Evolutionary conservation across 2,329 filamentous ascomycete species (phyloP).

Genomic region (Nannizzia gypsea): DNA sequence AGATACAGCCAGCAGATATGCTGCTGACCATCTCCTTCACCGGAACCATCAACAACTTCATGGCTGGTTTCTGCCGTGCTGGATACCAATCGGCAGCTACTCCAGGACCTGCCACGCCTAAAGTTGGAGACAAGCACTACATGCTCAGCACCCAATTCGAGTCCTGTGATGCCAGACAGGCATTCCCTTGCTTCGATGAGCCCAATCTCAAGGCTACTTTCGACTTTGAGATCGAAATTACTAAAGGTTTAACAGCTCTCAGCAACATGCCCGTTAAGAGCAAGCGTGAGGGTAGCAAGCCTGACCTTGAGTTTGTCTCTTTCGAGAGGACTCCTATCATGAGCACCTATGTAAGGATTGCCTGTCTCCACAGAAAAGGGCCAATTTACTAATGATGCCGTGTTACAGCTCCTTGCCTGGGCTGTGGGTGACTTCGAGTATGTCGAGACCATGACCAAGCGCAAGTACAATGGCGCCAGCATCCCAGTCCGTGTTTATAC

Average conservation of each 20-base stretch:
- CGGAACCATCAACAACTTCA: conserved; percentile 75
- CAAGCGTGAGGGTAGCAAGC: conserved; percentile 55
- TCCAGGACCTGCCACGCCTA: conserved; percentile 65
- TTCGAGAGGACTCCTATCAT: conserved; percentile 81
- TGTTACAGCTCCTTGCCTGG: conserved; percentile 68
- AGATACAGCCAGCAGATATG: conserved; percentile 56
- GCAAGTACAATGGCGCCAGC: conserved; percentile 80
- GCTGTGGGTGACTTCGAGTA: conserved; percentile 96
- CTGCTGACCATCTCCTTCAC: conserved; percentile 63
- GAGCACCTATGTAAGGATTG: conserved; percentile 58
- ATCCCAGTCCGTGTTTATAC: conserved; percentile 94
- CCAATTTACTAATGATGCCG: conserved; percentile 26
- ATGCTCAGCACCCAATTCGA: conserved; percentile 98
- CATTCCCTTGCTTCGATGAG: conserved; percentile 97
- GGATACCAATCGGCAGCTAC: conserved; percentile 76
- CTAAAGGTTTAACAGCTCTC: conserved; percentile 73
- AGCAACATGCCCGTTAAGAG: conserved; percentile 92
- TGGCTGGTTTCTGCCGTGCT: conserved; percentile 88
- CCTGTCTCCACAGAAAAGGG: conserved; percentile 18
- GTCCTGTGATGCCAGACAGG: conserved; percentile 83
- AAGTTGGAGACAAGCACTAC: conserved; percentile 51
- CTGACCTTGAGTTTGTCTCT: conserved; percentile 51
- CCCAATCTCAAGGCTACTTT: conserved; percentile 95
- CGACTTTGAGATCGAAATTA: conserved; percentile 84
- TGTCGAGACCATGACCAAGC: conserved; percentile 78